Evolutionary conservation across 768 basidiomycete species (phyloP), one percentile per base, ranked within the genome.

Genomic region (Phlegmacium glaucopus): DNA sequence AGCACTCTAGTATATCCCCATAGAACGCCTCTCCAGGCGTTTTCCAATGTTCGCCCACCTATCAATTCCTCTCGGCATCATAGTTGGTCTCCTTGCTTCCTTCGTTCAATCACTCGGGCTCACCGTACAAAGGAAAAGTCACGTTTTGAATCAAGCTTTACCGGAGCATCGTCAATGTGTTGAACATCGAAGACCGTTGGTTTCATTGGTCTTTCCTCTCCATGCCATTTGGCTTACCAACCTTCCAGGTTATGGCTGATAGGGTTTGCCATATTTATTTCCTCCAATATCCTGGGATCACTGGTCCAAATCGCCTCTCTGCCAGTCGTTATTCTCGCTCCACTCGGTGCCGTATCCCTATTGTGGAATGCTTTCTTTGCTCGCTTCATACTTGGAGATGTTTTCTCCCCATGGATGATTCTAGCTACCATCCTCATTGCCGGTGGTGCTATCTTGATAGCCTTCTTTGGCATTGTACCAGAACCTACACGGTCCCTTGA

Each of bases 321-420:
- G 10, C 93, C 94, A 3, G 90, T 97, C 53, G 93, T 95, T 50
- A 90, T 97, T 47, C 85, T 97, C 43, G 94, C 93, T 0, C 94
- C 94, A 0, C 77, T 97, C 4, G 94, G 94, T 9, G 94, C 93
- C 0, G 88, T 94, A 26, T 92, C 89, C 2, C 78, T 97, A 25
- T 78, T 97, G 25, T 95, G 89, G 89, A 97, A 97, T 63, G 93
- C 93, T 4, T 80, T 95, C 58, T 94, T 95, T 60, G 92, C 93
- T 12, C 77, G 83, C 26, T 58, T 94, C 34, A 76, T 95, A 34
- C 77, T 95, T 10, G 90, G 89, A 9, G 92, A 96, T 61, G 75
- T 81, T 16, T 92, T 94, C 67, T 90, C 90, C 4, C 77, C 77
- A 1, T 88, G 83, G 74, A 88, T 93, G 80, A 70, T 90, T 38